These are phyloP conservation scores for Collybiopsis luxurians DNA, from an alignment of 768 basidiomycete genomes.

Conservation along the genomic window DNA sequence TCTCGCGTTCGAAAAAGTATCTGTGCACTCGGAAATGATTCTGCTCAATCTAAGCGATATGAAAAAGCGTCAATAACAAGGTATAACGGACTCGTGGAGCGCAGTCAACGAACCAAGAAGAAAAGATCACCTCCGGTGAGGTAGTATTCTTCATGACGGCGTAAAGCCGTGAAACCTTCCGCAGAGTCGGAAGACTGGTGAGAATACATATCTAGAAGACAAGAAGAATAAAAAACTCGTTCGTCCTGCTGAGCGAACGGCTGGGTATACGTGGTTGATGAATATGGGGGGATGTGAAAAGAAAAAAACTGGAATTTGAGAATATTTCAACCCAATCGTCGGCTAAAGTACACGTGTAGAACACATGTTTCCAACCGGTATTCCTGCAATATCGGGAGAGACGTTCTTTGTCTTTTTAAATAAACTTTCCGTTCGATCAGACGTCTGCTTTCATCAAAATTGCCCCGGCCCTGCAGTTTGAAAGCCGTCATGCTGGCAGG, in stretches of 20 bases:
- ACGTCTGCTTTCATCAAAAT: conserved; percentile 1
- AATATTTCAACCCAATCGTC: conserved; percentile 1
- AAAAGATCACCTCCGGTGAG: conserved; percentile 49
- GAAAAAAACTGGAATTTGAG: not conserved
- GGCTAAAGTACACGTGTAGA: conserved; percentile 11
- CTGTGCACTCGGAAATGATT: conserved; percentile 51
- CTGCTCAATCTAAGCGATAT: conserved; percentile 43
- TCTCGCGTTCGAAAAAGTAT: conserved; percentile 54
- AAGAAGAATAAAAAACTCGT: not conserved
- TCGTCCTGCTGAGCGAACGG: conserved; percentile 6
- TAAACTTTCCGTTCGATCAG: conserved; percentile 4
- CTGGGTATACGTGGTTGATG: conserved; percentile 1
- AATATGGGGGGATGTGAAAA: not conserved
- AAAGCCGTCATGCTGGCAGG: not conserved
- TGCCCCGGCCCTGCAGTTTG: not conserved
- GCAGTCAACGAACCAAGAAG: conserved; percentile 41
- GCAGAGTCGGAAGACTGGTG: conserved; percentile 2
- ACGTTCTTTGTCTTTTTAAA: too few relatives aligned
- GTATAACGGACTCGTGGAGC: conserved; percentile 22
- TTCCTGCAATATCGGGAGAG: not conserved
- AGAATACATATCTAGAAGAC: conserved; percentile 3
- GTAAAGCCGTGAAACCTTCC: conserved; percentile 21
- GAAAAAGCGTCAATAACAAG: conserved; percentile 29
- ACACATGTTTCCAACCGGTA: conserved; percentile 6
- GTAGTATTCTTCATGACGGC: conserved; percentile 39